phyloP scores from a whole-genome alignment of 2,329 filamentous ascomycete genomes.

The Uncinocarpus reesii region DNA sequence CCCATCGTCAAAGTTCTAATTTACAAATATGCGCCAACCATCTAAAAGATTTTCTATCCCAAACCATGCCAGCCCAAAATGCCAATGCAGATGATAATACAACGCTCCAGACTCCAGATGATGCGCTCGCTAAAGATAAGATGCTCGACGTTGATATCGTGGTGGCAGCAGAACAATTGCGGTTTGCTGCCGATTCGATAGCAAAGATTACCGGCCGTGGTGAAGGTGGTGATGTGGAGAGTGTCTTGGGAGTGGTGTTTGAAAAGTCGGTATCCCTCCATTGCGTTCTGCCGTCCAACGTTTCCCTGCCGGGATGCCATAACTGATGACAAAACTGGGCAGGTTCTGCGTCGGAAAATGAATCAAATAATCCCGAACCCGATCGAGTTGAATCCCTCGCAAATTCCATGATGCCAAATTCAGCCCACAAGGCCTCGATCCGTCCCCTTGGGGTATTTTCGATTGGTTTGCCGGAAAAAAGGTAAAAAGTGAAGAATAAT shows the following conservation, averaged over 20 bases:
- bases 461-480: not conserved
- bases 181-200: slow-evolving; percentile 68
- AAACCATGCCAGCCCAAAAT: slow-evolving; percentile 34
- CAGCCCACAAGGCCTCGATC: not conserved
- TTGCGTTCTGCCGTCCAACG: slow-evolving; percentile 34
- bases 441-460: not conserved
- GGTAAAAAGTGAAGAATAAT: too few species aligned
- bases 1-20: slow-evolving; percentile 75
- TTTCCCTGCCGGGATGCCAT: not conserved
- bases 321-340: not conserved
- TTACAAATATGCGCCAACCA: slow-evolving; percentile 61
- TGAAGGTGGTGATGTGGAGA: slow-evolving; percentile 80
- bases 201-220: slow-evolving; percentile 79
- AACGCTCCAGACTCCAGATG: slow-evolving; percentile 14
- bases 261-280: slow-evolving; percentile 61
- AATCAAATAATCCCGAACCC: not conserved
- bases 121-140: slow-evolving; percentile 19
- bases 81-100: slow-evolving; percentile 9
- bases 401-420: not conserved
- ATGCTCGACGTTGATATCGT: slow-evolving; percentile 59
- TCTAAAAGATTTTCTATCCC: slow-evolving; percentile 61
- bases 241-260: slow-evolving; percentile 92
- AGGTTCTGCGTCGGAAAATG: slow-evolving; percentile 17
- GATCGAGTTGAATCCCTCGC: not conserved
- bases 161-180: slow-evolving; percentile 77